A percentile compares a stretch with the other conserved stretches of the same genome.
Conservation (phyloP, 2,329 filamentous ascomycete genomes). For the Hymenotorrendiella dingleyae region DNA sequence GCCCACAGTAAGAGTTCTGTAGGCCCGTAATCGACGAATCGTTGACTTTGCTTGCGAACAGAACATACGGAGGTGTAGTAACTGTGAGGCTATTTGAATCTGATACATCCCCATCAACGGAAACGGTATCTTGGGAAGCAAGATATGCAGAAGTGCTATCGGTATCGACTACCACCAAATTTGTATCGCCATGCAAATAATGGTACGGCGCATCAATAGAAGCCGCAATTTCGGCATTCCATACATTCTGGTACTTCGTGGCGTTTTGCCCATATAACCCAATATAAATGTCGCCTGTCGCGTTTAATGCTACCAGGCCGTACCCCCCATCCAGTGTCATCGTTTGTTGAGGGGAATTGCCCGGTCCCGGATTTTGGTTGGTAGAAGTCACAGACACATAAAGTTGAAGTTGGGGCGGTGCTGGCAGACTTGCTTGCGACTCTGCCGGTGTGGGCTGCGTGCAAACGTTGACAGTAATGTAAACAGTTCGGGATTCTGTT, state of each 20-base stretch:
- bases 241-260: slow-evolving; percentile 49
- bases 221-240: slow-evolving; percentile 75
- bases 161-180: slow-evolving; percentile 74
- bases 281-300: slow-evolving; percentile 66
- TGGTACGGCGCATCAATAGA: slow-evolving; percentile 79
- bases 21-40: slow-evolving; percentile 61
- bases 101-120: slow-evolving; percentile 37
- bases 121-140: slow-evolving; percentile 67
- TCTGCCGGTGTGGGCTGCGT: slow-evolving; percentile 51
- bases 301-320: slow-evolving; percentile 51
- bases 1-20: slow-evolving; percentile 74
- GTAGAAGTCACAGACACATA: slow-evolving; percentile 64
- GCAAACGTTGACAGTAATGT: slow-evolving; percentile 83
- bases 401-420: slow-evolving; percentile 68
- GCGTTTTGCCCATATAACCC: slow-evolving; percentile 66
- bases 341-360: slow-evolving; percentile 15
- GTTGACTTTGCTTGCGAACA: slow-evolving; percentile 67
- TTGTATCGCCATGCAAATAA: slow-evolving; percentile 44
- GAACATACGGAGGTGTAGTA: slow-evolving; percentile 60
- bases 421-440: slow-evolving; percentile 18
- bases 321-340: slow-evolving; percentile 23
- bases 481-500: slow-evolving; percentile 41
- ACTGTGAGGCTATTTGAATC: slow-evolving; percentile 49
- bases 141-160: slow-evolving; percentile 75
- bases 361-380: slow-evolving; percentile 62